Conservation (phyloP, 352 stramenopile species). For the Phytophthora megakarya region DNA sequence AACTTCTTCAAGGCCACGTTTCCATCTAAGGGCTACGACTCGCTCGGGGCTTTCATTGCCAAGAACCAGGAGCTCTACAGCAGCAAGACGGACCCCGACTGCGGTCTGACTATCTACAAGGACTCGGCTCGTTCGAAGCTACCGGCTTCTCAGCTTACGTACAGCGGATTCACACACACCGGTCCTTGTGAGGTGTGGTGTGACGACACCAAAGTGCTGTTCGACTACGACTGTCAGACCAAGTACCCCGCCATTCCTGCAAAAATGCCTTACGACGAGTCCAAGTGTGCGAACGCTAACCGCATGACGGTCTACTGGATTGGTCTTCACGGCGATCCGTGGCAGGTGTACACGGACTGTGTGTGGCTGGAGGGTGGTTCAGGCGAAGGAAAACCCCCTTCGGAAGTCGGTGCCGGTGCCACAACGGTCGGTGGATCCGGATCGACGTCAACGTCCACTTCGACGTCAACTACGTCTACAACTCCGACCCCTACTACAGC, state of each 20-base stretch:
- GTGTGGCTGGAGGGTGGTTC: slow-evolving; percentile 40
- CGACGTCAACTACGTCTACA: slow-evolving; percentile 3
- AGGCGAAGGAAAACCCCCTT: slow-evolving; percentile 24
- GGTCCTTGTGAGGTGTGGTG: slow-evolving; percentile 69
- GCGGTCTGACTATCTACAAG: slow-evolving; percentile 48
- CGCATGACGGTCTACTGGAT: slow-evolving; percentile 64
- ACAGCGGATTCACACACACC: slow-evolving; percentile 58
- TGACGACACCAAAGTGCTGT: slow-evolving; percentile 56
- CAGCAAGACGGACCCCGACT: slow-evolving; percentile 37
- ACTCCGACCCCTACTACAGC: slow-evolving; percentile 8
- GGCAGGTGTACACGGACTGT: slow-evolving; percentile 68
- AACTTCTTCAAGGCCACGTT: slow-evolving; percentile 47
- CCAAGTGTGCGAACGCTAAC: slow-evolving; percentile 50
- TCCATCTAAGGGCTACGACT: slow-evolving; percentile 41
- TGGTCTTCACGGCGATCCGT: slow-evolving; percentile 50
- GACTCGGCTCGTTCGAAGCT: slow-evolving; percentile 40
- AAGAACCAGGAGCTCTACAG: slow-evolving; percentile 51
- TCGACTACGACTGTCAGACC: slow-evolving; percentile 51
- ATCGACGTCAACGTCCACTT: neutral
- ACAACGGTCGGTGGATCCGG: slow-evolving; percentile 9
- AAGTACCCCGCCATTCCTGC: slow-evolving; percentile 41
- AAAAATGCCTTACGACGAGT: slow-evolving; percentile 48
- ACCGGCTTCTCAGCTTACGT: slow-evolving; percentile 44
- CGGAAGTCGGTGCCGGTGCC: slow-evolving; percentile 19
- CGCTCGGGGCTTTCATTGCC: slow-evolving; percentile 47